phyloP scores from a whole-genome alignment of 2,329 filamentous ascomycete species.

The Penicillium brevicompactum region DNA sequence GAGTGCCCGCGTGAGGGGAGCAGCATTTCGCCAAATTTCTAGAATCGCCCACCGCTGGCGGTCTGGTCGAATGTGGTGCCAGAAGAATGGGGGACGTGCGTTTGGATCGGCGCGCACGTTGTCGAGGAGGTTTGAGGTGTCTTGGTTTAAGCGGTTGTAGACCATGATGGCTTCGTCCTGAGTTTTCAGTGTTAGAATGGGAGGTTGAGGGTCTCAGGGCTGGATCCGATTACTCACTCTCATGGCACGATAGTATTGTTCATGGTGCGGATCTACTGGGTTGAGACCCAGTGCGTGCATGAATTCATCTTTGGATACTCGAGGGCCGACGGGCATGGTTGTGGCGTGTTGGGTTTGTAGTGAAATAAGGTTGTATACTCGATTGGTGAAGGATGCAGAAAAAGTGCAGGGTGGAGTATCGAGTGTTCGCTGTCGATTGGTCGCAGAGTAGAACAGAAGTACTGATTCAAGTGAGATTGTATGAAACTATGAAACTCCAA shows the following conservation, averaged over 20 bases:
- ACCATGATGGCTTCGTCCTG: conserved; percentile 49
- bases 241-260: conserved; percentile 49
- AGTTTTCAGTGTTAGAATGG: not conserved
- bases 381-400: not conserved
- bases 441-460: not conserved
- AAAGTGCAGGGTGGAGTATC: not conserved
- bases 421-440: not conserved
- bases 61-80: conserved; percentile 50
- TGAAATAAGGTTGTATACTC: not conserved
- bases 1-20: conserved; percentile 39
- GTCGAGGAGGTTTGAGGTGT: conserved; percentile 44
- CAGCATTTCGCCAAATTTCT: conserved; percentile 46
- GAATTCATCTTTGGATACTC: conserved; percentile 50
- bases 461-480: not conserved
- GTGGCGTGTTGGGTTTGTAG: not conserved
- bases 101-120: conserved; percentile 39
- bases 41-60: conserved; percentile 45
- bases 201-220: not conserved
- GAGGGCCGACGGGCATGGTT: conserved; percentile 43
- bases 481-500: not conserved
- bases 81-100: conserved; percentile 47
- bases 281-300: conserved; percentile 47
- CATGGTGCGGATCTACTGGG: conserved; percentile 45
- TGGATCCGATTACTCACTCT: conserved; percentile 34
- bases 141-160: conserved; percentile 46